These are phyloP conservation scores for Fusarium musae DNA, from an alignment of 2,329 filamentous ascomycete genomes.

Conservation along the genomic window DNA sequence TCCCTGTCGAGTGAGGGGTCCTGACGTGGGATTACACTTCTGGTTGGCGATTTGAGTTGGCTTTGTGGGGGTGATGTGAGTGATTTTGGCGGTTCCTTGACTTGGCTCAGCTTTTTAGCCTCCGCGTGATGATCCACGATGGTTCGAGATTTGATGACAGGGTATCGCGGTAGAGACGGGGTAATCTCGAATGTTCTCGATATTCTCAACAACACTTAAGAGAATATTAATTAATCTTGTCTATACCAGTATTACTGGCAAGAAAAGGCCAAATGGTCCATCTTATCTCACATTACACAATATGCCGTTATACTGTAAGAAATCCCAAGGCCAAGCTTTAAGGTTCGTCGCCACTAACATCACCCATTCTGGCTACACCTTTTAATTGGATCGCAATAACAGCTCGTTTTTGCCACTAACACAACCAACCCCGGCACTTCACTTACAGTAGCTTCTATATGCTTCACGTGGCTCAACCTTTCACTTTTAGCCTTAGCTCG, in stretches of 20 bases:
- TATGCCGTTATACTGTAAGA: background rate
- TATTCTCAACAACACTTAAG: too few species aligned
- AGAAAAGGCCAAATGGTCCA: background rate
- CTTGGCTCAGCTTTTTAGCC: slow-evolving; percentile 2
- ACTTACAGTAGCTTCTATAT: background rate
- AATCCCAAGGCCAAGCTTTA: background rate
- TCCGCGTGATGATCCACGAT: slow-evolving; percentile 28
- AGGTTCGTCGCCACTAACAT: slow-evolving; percentile 12
- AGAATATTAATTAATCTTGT: background rate
- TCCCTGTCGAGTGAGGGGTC: slow-evolving; percentile 33
- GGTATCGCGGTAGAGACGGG: background rate
- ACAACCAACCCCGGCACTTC: slow-evolving; percentile 4
- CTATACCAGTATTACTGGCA: too few species aligned
- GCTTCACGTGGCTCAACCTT: background rate
- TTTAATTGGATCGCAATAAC: slow-evolving; percentile 22
- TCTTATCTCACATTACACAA: background rate
- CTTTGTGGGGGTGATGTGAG: slow-evolving; percentile 36
- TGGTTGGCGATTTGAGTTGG: slow-evolving; percentile 31
- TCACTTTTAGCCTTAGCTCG: background rate
- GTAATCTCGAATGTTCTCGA: slow-evolving; percentile 7
- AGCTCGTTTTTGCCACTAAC: slow-evolving; percentile 19
- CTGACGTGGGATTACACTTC: background rate
- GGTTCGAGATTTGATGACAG: slow-evolving; percentile 23
- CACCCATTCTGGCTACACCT: background rate
- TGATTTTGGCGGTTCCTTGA: slow-evolving; percentile 38